Evolutionary conservation across 768 basidiomycete genomes (phyloP), one percentile per base, ranked within the genome.

Genomic region (Tulasnella calospora): DNA sequence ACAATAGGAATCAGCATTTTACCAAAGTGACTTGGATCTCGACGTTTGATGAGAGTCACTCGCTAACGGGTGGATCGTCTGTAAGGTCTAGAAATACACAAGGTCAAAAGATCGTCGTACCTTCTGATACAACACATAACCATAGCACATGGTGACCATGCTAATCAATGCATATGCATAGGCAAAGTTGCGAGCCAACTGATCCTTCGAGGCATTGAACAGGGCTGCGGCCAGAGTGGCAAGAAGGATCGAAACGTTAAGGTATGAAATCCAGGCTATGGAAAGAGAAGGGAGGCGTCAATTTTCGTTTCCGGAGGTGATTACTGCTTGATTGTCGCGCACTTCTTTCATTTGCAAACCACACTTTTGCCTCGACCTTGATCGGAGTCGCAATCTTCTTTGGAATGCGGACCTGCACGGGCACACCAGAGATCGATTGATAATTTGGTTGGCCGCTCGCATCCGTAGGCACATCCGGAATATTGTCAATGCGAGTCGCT

Each of bases 261-360:
- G 86, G 91, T 97, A 99, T 0, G 96, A 89, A 41, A 99, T 88
- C 93, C 96, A 98, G 1, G 97, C 94, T 95, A 51, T 51, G 6
- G 72, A 7, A 73, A 35, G 38, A 36, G 40, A 35, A 44, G 44
- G 44, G 44, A 44, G 17, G 23, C 23, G 40, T 73, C 72, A 73
- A 73, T 73, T 41, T 19, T 38, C 13, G n/a, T 33, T n/a, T 9
- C 23, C 19, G 23, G 47, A 38, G 46, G n/a, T 51, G 13, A 33
- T 6, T 8, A 51, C 12, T 35, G 38, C 13, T 30, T 12, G 23
- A n/a, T 6, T 36, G 30, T n/a, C 10, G 85, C 91, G 79, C 71
- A 95, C 94, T 95, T 83, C 94, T 87, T 84, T 98, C 96, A 82
- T 98, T 98, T 12, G 96, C 95, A 83, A 98, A 97, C 96, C 96